These are phyloP conservation scores for sunflower (Helianthus annuus) DNA, from an alignment of 129 eudicot species.

Conservation along the genomic window DNA sequence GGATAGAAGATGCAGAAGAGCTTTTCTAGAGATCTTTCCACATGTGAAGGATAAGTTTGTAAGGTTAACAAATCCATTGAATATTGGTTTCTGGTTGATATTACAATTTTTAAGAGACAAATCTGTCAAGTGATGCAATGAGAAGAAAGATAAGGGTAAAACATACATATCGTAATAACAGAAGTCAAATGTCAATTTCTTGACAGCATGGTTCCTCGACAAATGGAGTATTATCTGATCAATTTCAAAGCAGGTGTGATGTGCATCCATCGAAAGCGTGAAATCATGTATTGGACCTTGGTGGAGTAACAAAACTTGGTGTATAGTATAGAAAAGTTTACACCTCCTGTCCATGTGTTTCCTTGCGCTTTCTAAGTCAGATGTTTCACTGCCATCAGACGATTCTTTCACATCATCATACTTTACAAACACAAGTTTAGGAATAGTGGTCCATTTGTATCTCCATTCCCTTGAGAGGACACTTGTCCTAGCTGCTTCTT, in stretches of 20 bases:
- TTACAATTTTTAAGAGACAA: background rate
- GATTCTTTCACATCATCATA: background rate
- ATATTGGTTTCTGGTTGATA: background rate
- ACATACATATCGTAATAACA: background rate
- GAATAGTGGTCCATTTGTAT: slow-evolving; percentile 14
- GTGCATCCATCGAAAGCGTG: background rate
- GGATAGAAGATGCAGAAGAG: too few relatives aligned
- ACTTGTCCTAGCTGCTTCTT: slow-evolving; percentile 16
- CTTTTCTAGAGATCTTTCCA: too few relatives aligned
- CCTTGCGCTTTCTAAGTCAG: background rate
- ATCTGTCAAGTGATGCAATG: slow-evolving; percentile 2
- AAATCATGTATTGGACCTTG: slow-evolving; percentile 9
- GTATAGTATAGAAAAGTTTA: slow-evolving; percentile 1
- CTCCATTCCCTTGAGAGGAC: slow-evolving; percentile 10
- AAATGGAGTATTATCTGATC: background rate
- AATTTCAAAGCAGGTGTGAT: background rate
- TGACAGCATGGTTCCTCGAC: background rate
- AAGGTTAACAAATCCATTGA: too few relatives aligned
- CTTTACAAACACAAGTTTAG: slow-evolving; percentile 5
- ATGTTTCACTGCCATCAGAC: background rate
- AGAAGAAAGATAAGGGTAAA: background rate
- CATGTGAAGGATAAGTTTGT: too few relatives aligned
- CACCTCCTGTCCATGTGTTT: background rate
- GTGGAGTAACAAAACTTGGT: background rate
- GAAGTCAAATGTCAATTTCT: background rate